phyloP scores from a whole-genome alignment of 2,329 filamentous ascomycete genomes.

The Xylariaceae sp. region DNA sequence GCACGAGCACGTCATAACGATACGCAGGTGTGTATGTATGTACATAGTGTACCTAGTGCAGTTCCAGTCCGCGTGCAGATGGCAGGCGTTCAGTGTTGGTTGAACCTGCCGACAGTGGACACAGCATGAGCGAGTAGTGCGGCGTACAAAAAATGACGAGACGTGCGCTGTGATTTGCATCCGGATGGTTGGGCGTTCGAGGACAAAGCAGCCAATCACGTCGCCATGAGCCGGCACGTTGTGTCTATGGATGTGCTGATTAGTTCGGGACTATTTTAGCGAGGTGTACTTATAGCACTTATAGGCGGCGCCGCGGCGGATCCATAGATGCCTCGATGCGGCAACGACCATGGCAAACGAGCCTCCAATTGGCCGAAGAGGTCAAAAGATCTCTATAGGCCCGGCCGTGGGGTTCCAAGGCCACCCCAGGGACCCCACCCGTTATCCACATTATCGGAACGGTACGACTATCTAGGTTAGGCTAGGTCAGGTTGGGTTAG shows the following conservation, averaged over 20 bases:
- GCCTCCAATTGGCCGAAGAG: not conserved
- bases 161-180: not conserved
- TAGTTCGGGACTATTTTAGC: not conserved
- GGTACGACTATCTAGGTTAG: not conserved
- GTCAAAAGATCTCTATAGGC: not conserved
- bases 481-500: too few relatives aligned
- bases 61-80: too few relatives aligned
- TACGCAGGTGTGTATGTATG: too few relatives aligned
- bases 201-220: not conserved
- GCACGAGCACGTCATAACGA: too few relatives aligned
- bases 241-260: not conserved
- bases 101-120: too few relatives aligned
- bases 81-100: too few relatives aligned
- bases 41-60: too few relatives aligned
- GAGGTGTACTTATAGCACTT: not conserved
- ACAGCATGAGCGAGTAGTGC: not conserved
- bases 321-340: too few relatives aligned
- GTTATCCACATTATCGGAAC: not conserved
- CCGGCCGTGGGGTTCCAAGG: not conserved
- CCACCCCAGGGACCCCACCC: not conserved
- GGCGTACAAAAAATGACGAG: not conserved
- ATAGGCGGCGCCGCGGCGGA: not conserved
- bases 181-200: not conserved
- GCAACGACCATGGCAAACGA: not conserved
- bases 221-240: not conserved